These are phyloP conservation scores for Trichoderma atroviride DNA, from an alignment of 2,329 filamentous ascomycete genomes.

Conservation along the genomic window DNA sequence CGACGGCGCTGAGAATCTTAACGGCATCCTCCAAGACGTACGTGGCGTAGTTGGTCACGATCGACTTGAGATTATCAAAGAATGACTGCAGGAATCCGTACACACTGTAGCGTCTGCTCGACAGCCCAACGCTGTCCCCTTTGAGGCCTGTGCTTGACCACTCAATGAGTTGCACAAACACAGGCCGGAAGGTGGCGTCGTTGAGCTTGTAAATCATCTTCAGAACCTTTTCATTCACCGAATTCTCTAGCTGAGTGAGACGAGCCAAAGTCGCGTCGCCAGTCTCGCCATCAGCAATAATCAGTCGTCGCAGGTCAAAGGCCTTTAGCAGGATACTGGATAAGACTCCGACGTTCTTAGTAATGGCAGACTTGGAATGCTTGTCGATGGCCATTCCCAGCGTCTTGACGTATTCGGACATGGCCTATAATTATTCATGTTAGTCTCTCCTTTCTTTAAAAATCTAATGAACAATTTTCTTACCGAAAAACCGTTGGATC, in stretches of 20 bases:
- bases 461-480: slow-evolving; percentile 36
- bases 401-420: slow-evolving; percentile 69
- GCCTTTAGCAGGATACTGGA: slow-evolving; percentile 63
- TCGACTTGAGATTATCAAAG: slow-evolving; percentile 85
- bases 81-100: slow-evolving; percentile 80
- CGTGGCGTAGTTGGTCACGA: slow-evolving; percentile 88
- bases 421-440: slow-evolving; percentile 52
- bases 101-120: slow-evolving; percentile 70
- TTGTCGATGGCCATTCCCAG: slow-evolving; percentile 73
- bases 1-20: slow-evolving; percentile 57
- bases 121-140: slow-evolving; percentile 60
- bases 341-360: slow-evolving; percentile 72
- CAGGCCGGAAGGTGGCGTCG: slow-evolving; percentile 86
- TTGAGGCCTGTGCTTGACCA: slow-evolving; percentile 70
- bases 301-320: slow-evolving; percentile 67
- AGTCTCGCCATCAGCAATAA: slow-evolving; percentile 51
- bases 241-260: slow-evolving; percentile 63
- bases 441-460: background rate
- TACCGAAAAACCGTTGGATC: slow-evolving; percentile 63
- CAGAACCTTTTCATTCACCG: slow-evolving; percentile 70
- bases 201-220: slow-evolving; percentile 97
- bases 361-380: slow-evolving; percentile 76
- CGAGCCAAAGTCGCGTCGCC: slow-evolving; percentile 49
- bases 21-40: slow-evolving; percentile 80
- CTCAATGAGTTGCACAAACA: slow-evolving; percentile 84